Conservation (phyloP, 768 basidiomycete genomes). For the Mycena polygramma region DNA sequence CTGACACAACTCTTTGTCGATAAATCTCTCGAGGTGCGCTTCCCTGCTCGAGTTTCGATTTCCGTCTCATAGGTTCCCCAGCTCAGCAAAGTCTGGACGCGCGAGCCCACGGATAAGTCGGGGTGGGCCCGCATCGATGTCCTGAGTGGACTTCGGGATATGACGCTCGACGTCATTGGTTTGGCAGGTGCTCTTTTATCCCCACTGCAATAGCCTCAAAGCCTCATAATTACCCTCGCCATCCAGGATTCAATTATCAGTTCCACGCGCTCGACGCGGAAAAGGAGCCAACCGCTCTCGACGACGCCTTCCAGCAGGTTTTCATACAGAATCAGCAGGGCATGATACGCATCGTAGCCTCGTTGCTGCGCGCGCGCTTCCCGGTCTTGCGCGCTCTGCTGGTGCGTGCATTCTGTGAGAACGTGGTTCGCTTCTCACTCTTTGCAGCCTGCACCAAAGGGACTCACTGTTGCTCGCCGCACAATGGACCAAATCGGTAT, state of each 20-base stretch:
- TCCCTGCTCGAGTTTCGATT: not conserved
- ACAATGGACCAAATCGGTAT: constrained; percentile 15
- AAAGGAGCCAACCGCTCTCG: constrained; percentile 1
- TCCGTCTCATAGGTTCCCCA: not conserved
- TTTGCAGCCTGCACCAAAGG: not conserved
- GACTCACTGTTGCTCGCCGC: not conserved
- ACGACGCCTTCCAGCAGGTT: not conserved
- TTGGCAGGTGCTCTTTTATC: constrained; percentile 9
- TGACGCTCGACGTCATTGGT: constrained; percentile 59
- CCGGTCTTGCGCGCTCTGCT: not conserved
- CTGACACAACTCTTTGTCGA: constrained; percentile 53
- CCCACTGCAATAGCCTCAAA: not conserved
- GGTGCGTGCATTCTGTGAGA: too few species aligned
- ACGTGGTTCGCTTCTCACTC: too few species aligned
- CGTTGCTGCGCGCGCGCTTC: not conserved
- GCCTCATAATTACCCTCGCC: too few species aligned
- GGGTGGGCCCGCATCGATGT: constrained; percentile 54
- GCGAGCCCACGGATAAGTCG: not conserved
- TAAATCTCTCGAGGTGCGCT: constrained; percentile 47
- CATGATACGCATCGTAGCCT: not conserved
- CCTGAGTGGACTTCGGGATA: constrained; percentile 56
- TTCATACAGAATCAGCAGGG: not conserved
- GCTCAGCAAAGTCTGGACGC: constrained; percentile 28
- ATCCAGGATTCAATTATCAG: constrained; percentile 16
- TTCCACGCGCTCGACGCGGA: constrained; percentile 11